These are phyloP conservation scores for Candida pseudocylindracea DNA, from an alignment of 1,139 yeast genomes.

Conservation along the genomic window DNA sequence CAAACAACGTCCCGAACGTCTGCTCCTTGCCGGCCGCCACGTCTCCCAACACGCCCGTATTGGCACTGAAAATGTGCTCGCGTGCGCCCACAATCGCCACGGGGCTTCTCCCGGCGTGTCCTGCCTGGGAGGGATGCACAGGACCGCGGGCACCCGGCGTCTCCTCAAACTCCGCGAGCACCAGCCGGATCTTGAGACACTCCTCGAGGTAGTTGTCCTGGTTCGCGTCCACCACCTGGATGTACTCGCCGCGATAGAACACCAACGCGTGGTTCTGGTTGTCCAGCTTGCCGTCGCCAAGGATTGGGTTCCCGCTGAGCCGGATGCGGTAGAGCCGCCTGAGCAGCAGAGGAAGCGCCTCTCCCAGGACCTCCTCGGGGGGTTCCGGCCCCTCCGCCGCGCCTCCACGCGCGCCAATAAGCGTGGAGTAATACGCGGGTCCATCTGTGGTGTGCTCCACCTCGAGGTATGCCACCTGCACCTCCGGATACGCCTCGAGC, in stretches of 20 bases:
- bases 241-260: conserved; percentile 68
- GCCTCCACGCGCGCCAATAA: conserved; percentile 24
- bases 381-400: conserved; percentile 8
- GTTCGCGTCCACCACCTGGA: conserved; percentile 74
- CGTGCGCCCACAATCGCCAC: conserved; percentile 81
- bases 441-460: conserved; percentile 14
- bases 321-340: conserved; percentile 18
- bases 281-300: conserved; percentile 83
- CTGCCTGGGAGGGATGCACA: conserved; percentile 16
- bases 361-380: conserved; percentile 1
- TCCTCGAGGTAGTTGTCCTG: conserved; percentile 79
- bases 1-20: conserved; percentile 78
- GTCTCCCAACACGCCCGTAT: conserved; percentile 71
- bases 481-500: conserved; percentile 36
- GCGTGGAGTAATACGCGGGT: conserved; percentile 30
- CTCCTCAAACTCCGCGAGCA: conserved; percentile 65
- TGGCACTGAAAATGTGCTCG: conserved; percentile 74
- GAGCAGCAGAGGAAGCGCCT: conserved; percentile 10
- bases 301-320: conserved; percentile 67
- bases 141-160: conserved; percentile 11
- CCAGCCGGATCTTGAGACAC: conserved; percentile 59
- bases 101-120: conserved; percentile 13
- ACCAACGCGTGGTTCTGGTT: conserved; percentile 66
- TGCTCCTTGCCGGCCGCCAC: conserved; percentile 90
- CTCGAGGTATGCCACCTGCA: conserved; percentile 37